These are phyloP conservation scores for Plasmodium adleri DNA, from an alignment of 169 alveolate species.

Conservation along the genomic window DNA sequence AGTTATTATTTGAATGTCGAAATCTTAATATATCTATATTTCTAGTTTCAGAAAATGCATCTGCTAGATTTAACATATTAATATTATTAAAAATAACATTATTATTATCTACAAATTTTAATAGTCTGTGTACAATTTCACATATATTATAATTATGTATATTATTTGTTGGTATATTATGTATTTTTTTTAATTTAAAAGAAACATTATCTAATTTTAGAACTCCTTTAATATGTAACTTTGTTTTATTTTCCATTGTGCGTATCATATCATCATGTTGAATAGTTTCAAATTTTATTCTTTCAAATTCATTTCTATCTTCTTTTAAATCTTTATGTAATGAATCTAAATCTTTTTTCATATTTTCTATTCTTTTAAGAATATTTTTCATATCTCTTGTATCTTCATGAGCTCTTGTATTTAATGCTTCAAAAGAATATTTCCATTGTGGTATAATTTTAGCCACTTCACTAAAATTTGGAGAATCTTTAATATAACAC, in stretches of 20 bases:
- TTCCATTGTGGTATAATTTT: constrained; percentile 73
- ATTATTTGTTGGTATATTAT: constrained; percentile 46
- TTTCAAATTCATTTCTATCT: constrained; percentile 73
- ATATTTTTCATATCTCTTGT: constrained; percentile 73
- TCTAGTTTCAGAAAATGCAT: constrained; percentile 20
- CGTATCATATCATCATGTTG: constrained; percentile 62
- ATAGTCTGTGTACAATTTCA: constrained; percentile 44
- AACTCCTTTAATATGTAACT: constrained; percentile 59
- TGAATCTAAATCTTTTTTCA: constrained; percentile 44
- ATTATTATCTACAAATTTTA: constrained; percentile 43
- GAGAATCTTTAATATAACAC: constrained; percentile 69
- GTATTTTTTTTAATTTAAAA: constrained; percentile 37
- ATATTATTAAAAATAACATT: not conserved
- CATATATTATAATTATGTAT: constrained; percentile 43
- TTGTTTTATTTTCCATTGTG: constrained; percentile 53
- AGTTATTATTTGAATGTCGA: constrained; percentile 19
- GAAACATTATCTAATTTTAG: constrained; percentile 66
- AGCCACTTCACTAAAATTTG: constrained; percentile 44
- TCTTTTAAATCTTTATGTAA: constrained; percentile 54
- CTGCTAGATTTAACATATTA: too few species aligned
- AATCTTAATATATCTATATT: constrained; percentile 63
- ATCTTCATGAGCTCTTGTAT: constrained; percentile 63
- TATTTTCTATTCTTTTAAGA: constrained; percentile 49
- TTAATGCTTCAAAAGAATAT: constrained; percentile 49
- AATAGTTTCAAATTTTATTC: constrained; percentile 71